Conservation (phyloP, 108 stramenopile genomes). For the Cyclotella sp. region DNA sequence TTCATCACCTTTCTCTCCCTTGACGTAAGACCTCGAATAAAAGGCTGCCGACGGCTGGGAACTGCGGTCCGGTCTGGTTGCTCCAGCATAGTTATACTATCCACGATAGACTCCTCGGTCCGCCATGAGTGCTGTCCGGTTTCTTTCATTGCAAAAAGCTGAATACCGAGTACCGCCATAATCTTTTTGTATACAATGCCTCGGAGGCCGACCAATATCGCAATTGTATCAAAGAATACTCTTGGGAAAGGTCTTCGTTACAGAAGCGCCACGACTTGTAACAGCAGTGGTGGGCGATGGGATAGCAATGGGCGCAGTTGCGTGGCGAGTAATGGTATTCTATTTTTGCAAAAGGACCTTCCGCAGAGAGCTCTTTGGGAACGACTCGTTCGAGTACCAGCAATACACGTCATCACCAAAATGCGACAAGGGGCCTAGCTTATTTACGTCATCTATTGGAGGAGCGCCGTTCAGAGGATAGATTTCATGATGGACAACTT, state of each 20-base stretch:
- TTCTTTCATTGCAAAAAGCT: slow-evolving; percentile 29
- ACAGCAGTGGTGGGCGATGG: not conserved
- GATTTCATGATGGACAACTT: slow-evolving; percentile 31
- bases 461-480: slow-evolving; percentile 46
- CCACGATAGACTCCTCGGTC: no score
- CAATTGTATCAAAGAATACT: slow-evolving; percentile 13
- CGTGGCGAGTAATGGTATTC: slow-evolving; percentile 45
- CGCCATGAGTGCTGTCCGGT: no score
- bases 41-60: no score
- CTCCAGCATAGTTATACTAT: no score
- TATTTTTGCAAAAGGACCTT: slow-evolving; percentile 21
- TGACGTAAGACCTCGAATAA: no score
- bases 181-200: slow-evolving; percentile 32
- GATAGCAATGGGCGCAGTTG: slow-evolving; percentile 25
- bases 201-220: slow-evolving; percentile 35
- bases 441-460: slow-evolving; percentile 36
- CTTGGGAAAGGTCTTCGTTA: slow-evolving; percentile 9
- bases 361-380: not conserved
- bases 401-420: not conserved
- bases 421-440: slow-evolving; percentile 18
- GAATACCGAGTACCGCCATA: slow-evolving; percentile 22
- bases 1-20: no score
- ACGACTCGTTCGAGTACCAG: not conserved
- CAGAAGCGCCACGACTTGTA: not conserved
- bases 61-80: no score